Percentiles rank a stretch among this genome's conserved stretches.
Conservation (phyloP, 306 rosid species). For the Cyamopsis tetragonoloba region DNA sequence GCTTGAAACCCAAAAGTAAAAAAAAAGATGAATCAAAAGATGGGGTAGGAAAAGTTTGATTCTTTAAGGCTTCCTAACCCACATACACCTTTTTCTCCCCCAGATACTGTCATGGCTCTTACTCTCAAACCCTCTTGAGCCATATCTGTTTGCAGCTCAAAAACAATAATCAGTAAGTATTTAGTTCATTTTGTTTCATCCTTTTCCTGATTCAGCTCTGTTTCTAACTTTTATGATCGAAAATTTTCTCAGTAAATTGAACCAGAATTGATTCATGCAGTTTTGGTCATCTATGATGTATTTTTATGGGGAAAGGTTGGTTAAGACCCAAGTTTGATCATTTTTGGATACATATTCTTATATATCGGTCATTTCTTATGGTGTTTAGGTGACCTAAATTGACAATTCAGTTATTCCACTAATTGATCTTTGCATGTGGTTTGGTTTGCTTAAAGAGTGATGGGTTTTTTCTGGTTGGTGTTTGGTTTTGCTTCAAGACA, state of each 20-base stretch:
- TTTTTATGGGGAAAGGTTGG: conserved; percentile 19
- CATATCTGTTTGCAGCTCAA: not conserved
- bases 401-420: not conserved
- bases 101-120: conserved; percentile 24
- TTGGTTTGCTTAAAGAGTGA: not conserved
- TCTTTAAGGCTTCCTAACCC: conserved; percentile 17
- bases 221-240: conserved; percentile 4
- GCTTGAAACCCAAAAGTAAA: not conserved
- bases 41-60: conserved; percentile 34
- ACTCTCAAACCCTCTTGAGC: conserved; percentile 32
- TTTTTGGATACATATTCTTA: conserved; percentile 2
- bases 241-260: not conserved
- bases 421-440: conserved; percentile 17
- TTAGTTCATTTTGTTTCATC: not conserved
- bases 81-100: not conserved
- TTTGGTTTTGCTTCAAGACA: conserved; percentile 4
- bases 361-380: not conserved
- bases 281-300: conserved; percentile 18
- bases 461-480: not conserved
- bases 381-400: not conserved
- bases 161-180: conserved; percentile 23
- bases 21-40: conserved; percentile 5
- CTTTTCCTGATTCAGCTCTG: conserved; percentile 7
- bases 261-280: conserved; percentile 1
- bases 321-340: conserved; percentile 12